Evolutionary conservation across 1,284 basidiomycete species (phyloP), one percentile per base, ranked within the genome.

Genomic region (Stereum hirsutum): DNA sequence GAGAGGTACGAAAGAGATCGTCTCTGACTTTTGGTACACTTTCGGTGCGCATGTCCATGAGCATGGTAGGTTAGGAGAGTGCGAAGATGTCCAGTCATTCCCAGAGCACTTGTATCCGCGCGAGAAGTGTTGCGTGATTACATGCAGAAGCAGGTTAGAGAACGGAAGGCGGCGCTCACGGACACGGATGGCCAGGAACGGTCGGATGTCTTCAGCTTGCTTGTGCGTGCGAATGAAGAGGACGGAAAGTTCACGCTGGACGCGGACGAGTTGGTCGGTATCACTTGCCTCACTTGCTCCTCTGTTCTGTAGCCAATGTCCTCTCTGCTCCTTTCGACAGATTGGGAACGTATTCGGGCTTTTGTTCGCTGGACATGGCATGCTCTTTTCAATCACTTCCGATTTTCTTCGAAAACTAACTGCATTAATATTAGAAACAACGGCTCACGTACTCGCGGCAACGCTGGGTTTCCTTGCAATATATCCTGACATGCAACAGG

Each of bases 321-420:
- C n/a, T n/a, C n/a, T n/a, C n/a, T n/a, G n/a, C n/a, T n/a, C n/a
- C n/a, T n/a, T n/a, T n/a, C n/a, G n/a, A n/a, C 39, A 76, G 74
- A 69, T 75, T 42, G 74, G 74, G 8, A 76, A 78, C 44, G 55
- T 75, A 2, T 78, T 69, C 50, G 52, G 68, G 6, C 60, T 77
- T 51, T 52, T 79, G 38, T 71, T 77, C 43, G 74, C 75, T 39
- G 75, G 77, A 10, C 74, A 78, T 53, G 76, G 75, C 68, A 49
- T 38, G 59, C 48, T 24, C n/a, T 26, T 37, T 20, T 12, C 14
- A 19, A 27, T 38, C 11, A 20, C 31, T n/a, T 45, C 15, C 24
- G 31, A 6, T 15, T 23, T 34, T 20, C 25, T 43, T 38, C 15
- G 17, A 43, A 4, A 34, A 25, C 24, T 38, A 7, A n/a, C 15